These are phyloP conservation scores for Actinomortierella wolfii DNA, from an alignment of 371 early-diverging fungal genomes.

Conservation along the genomic window DNA sequence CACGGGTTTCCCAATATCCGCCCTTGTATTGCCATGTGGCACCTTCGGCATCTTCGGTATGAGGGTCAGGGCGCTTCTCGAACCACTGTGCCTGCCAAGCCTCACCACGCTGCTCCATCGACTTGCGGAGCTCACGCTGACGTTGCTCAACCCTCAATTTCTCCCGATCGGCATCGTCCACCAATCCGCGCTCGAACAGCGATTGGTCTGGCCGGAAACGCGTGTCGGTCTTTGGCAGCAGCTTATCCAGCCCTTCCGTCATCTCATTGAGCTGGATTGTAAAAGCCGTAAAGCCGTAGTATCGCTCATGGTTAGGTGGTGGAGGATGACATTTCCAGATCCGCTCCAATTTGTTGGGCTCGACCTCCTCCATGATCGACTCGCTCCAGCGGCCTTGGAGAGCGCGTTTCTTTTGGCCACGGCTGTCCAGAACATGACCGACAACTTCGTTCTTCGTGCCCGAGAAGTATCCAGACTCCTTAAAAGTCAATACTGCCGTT, in stretches of 20 bases:
- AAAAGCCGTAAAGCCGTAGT: conserved; percentile 89
- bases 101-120: conserved; percentile 65
- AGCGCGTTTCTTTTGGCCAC: conserved; percentile 50
- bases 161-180: conserved; percentile 82
- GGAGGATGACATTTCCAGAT: conserved; percentile 81
- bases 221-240: conserved; percentile 87
- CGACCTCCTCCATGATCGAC: conserved; percentile 53
- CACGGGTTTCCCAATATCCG: conserved; percentile 81
- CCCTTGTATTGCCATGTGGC: conserved; percentile 77
- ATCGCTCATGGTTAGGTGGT: conserved; percentile 69
- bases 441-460: conserved; percentile 71
- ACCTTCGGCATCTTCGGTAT: conserved; percentile 50
- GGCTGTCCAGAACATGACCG: conserved; percentile 53
- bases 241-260: conserved; percentile 51
- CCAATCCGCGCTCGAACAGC: conserved; percentile 75
- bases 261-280: conserved; percentile 88
- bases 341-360: conserved; percentile 63
- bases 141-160: conserved; percentile 86
- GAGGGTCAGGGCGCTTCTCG: conserved; percentile 48
- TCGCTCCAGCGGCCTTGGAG: conserved; percentile 67
- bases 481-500: conserved; percentile 59
- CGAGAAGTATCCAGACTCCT: conserved; percentile 64
- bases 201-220: conserved; percentile 90
- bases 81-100: conserved; percentile 85
- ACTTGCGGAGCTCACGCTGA: conserved; percentile 80